phyloP scores from a whole-genome alignment of 2,329 filamentous ascomycete species.

The Phaeosphaeriaceae sp. region DNA sequence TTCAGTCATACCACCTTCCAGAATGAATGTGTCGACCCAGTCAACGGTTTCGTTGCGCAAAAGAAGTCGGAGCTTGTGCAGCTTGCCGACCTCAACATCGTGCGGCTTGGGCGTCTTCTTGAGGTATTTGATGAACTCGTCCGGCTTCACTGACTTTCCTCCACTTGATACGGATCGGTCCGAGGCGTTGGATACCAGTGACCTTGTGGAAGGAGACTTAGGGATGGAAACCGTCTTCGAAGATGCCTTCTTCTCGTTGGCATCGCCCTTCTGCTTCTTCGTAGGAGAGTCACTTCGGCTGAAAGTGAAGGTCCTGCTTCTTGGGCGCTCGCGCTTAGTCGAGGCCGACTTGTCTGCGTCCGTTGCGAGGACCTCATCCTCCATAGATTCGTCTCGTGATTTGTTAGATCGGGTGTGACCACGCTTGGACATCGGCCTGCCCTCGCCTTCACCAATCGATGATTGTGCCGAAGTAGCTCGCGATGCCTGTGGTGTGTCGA shows the following conservation, averaged over 20 bases:
- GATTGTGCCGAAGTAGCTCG: slow-evolving; percentile 55
- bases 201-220: slow-evolving; percentile 65
- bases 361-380: slow-evolving; percentile 23
- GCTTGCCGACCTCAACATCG: slow-evolving; percentile 87
- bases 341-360: slow-evolving; percentile 24
- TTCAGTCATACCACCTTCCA: slow-evolving; percentile 89
- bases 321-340: slow-evolving; percentile 58
- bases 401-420: slow-evolving; percentile 50
- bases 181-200: slow-evolving; percentile 62
- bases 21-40: slow-evolving; percentile 93
- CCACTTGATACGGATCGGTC: slow-evolving; percentile 70
- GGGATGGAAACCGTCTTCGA: slow-evolving; percentile 76
- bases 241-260: slow-evolving; percentile 58
- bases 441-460: slow-evolving; percentile 43
- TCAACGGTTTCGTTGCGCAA: slow-evolving; percentile 93
- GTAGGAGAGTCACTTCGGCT: slow-evolving; percentile 74
- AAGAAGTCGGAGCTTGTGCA: slow-evolving; percentile 89
- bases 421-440: slow-evolving; percentile 41
- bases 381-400: slow-evolving; percentile 36
- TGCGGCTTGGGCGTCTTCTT: slow-evolving; percentile 82
- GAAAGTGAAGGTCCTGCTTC: slow-evolving; percentile 81
- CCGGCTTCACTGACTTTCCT: slow-evolving; percentile 75
- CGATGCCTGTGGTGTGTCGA: slow-evolving; percentile 58
- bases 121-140: slow-evolving; percentile 87
- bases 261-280: slow-evolving; percentile 75